Evolutionary conservation across 1,284 basidiomycete species (phyloP).

Genomic region (Irpex sp.): DNA sequence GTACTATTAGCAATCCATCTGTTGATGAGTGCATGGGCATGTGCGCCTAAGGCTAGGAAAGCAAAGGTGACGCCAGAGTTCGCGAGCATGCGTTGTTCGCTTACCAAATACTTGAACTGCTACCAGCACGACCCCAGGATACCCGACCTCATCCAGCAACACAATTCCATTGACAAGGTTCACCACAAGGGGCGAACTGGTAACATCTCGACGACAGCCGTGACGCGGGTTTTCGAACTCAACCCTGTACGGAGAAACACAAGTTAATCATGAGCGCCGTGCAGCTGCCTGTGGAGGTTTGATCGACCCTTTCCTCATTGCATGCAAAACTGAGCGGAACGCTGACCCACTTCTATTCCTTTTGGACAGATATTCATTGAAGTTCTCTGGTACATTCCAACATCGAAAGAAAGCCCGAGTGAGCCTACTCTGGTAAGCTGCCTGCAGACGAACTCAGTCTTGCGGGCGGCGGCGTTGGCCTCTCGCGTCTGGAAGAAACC

Average conservation of each 20-base stretch:
- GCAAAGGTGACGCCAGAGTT: too few species aligned
- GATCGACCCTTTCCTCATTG: not conserved
- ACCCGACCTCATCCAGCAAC: not conserved
- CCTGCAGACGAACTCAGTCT: slow-evolving; percentile 22
- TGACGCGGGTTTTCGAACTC: not conserved
- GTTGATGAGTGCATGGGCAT: too few species aligned
- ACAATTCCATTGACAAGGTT: not conserved
- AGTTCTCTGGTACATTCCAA: slow-evolving; percentile 26
- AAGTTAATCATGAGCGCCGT: not conserved
- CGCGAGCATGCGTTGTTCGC: too few species aligned
- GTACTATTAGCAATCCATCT: too few species aligned
- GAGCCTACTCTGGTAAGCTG: slow-evolving; percentile 26
- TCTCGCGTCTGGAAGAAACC: slow-evolving; percentile 45
- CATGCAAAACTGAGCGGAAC: not conserved
- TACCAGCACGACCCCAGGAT: not conserved
- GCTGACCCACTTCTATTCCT: not conserved
- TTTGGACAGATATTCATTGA: slow-evolving; percentile 18
- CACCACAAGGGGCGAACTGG: too few species aligned
- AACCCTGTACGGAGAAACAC: not conserved
- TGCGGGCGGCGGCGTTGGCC: slow-evolving; percentile 26
- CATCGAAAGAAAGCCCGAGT: slow-evolving; percentile 23
- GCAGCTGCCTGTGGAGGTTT: slow-evolving; percentile 20
- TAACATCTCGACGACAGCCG: not conserved
- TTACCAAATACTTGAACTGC: not conserved
- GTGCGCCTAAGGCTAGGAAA: too few species aligned